A percentile compares a stretch with the other conserved stretches of the same genome.
Conservation (phyloP, 2,329 filamentous ascomycete species). For the Chaetothyriales sp. region DNA sequence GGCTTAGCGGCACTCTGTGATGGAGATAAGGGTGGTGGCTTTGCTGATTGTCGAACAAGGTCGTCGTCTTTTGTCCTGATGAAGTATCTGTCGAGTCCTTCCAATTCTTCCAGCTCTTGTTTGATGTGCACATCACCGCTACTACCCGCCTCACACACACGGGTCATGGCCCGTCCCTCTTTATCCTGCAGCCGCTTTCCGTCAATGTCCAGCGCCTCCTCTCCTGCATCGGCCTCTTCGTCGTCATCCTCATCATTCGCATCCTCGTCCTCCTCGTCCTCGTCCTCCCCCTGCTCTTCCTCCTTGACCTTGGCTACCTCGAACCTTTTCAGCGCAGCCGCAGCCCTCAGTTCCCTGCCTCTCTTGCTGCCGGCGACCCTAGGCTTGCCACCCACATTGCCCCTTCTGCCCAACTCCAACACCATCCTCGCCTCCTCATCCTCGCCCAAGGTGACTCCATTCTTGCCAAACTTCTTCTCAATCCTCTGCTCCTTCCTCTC, state of each 20-base stretch:
- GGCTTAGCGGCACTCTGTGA: background rate
- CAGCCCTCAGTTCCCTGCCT: slow-evolving; percentile 61
- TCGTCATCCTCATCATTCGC: slow-evolving; percentile 22
- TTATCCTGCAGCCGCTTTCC: slow-evolving; percentile 52
- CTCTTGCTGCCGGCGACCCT: slow-evolving; percentile 61
- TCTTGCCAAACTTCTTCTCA: slow-evolving; percentile 60
- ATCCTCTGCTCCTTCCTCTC: slow-evolving; percentile 62
- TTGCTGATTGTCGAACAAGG: background rate
- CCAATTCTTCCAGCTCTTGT: slow-evolving; percentile 56
- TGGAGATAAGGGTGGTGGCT: background rate
- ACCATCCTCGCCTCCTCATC: slow-evolving; percentile 53
- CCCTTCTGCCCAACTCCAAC: slow-evolving; percentile 50
- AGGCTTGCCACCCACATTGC: slow-evolving; percentile 47
- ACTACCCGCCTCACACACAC: slow-evolving; percentile 59
- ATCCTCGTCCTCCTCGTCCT: too few species aligned
- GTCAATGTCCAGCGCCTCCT: slow-evolving; percentile 50
- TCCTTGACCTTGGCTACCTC: slow-evolving; percentile 33
- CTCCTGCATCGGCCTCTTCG: slow-evolving; percentile 24
- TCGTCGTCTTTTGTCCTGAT: slow-evolving; percentile 1
- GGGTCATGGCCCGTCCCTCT: slow-evolving; percentile 55
- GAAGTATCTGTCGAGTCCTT: slow-evolving; percentile 27
- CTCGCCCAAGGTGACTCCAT: slow-evolving; percentile 55
- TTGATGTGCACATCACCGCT: slow-evolving; percentile 44
- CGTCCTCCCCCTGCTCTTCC: slow-evolving; percentile 27
- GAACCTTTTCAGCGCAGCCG: slow-evolving; percentile 63